These are phyloP conservation scores for Phytophthora syringae DNA, from an alignment of 352 stramenopile genomes.

Conservation along the genomic window DNA sequence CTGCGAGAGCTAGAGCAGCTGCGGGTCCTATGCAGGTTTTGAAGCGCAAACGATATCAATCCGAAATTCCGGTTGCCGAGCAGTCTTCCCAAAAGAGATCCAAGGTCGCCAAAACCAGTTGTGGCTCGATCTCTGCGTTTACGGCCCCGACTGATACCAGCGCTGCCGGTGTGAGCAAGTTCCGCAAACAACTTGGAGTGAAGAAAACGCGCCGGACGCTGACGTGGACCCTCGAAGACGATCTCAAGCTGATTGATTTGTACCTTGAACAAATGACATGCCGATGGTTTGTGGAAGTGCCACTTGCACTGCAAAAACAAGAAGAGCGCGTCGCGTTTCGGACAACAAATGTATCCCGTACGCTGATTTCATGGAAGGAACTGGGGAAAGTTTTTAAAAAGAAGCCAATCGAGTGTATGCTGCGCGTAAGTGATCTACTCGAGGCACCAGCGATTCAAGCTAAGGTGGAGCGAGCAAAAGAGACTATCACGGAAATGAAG, in stretches of 20 bases:
- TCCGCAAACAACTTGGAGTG: constrained; percentile 50
- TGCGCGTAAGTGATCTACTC: constrained; percentile 74
- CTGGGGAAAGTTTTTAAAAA: constrained; percentile 67
- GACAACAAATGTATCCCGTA: constrained; percentile 55
- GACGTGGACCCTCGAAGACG: constrained; percentile 71
- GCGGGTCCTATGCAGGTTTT: constrained; percentile 49
- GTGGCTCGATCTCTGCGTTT: constrained; percentile 27
- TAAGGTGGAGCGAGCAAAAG: constrained; percentile 65
- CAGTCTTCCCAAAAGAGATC: constrained; percentile 34
- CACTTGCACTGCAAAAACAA: constrained; percentile 66
- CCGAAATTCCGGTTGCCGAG: constrained; percentile 4
- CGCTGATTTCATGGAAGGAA: constrained; percentile 78
- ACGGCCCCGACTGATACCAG: constrained; percentile 38
- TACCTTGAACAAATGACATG: constrained; percentile 80
- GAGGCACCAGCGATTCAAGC: constrained; percentile 65
- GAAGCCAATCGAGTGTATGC: constrained; percentile 67
- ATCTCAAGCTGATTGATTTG: constrained; percentile 69
- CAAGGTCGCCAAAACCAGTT: constrained; percentile 34
- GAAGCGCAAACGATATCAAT: constrained; percentile 66
- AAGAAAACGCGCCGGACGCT: constrained; percentile 63
- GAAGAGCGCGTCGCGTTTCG: constrained; percentile 76
- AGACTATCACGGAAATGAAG: constrained; percentile 65
- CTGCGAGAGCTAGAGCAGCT: constrained; percentile 62
- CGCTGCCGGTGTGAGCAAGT: constrained; percentile 45
- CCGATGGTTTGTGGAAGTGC: constrained; percentile 83